Conservation (phyloP, 2,329 filamentous ascomycete species). For the Phialophora tarda region DNA sequence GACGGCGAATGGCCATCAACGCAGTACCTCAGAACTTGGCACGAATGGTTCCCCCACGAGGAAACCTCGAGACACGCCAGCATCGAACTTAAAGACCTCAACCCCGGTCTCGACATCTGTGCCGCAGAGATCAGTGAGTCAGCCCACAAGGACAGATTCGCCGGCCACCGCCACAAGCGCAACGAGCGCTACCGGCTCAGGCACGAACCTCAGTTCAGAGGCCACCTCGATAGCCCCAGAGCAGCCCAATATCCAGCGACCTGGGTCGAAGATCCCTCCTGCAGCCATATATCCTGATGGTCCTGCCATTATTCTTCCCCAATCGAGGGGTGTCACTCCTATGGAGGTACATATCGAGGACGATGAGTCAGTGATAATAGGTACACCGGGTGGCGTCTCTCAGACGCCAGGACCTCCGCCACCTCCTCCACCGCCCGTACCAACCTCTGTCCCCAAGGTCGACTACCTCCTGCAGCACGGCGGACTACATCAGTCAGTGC, state of each 20-base stretch:
- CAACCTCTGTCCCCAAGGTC: conserved; percentile 76
- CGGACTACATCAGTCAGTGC: conserved; percentile 72
- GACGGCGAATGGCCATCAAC: conserved; percentile 51
- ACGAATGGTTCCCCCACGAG: conserved; percentile 42
- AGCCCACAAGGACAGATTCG: conserved; percentile 44
- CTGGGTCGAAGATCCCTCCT: conserved; percentile 35
- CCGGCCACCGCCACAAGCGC: conserved; percentile 46
- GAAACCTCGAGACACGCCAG: conserved; percentile 45
- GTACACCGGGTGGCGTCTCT: conserved; percentile 41
- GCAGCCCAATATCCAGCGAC: conserved; percentile 45
- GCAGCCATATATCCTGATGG: conserved; percentile 14
- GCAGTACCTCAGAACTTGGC: conserved; percentile 48
- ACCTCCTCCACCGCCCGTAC: conserved; percentile 71
- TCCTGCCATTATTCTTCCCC: conserved; percentile 18
- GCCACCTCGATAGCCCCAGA: conserved; percentile 54
- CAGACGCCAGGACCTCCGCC: conserved; percentile 68
- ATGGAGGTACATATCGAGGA: conserved; percentile 48
- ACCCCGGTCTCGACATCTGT: conserved; percentile 37
- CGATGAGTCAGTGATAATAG: conserved; percentile 29
- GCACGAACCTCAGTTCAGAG: conserved; percentile 46
- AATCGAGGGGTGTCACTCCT: conserved; percentile 41
- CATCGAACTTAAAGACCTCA: conserved; percentile 47
- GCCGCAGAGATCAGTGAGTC: conserved; percentile 46
- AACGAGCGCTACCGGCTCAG: conserved; percentile 44
- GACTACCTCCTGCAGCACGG: conserved; percentile 93